Evolutionary conservation across 116 monocot genomes (phyloP).

Genomic region (Cymodocea nodosa): DNA sequence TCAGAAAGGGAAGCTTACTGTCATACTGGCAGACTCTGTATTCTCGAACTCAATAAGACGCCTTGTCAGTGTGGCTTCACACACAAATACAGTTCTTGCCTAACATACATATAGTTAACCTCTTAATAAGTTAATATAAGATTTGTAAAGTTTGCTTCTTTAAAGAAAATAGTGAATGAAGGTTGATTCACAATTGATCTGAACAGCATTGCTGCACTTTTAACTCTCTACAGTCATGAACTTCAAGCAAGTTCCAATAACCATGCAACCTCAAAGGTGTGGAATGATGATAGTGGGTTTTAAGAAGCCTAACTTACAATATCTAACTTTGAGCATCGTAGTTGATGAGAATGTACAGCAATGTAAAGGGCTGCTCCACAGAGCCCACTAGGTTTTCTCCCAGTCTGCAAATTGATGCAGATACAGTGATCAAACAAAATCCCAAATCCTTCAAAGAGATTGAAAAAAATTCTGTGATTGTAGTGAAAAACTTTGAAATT

Average conservation of each 20-base stretch:
- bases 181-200: no score
- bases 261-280: no score
- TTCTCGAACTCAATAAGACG: constrained; percentile 86
- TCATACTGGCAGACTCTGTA: constrained; percentile 68
- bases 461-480: background rate
- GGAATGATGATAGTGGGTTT: no score
- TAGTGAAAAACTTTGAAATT: background rate
- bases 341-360: constrained; percentile 77
- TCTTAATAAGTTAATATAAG: background rate
- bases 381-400: constrained; percentile 92
- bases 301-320: constrained; percentile 38
- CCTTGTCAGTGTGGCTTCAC: constrained; percentile 83
- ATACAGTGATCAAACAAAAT: constrained; percentile 1
- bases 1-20: constrained; percentile 25
- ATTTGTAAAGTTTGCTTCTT: no score
- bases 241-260: no score
- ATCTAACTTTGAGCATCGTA: constrained; percentile 70
- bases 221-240: no score
- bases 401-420: constrained; percentile 41
- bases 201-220: no score
- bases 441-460: background rate
- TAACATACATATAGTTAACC: constrained; percentile 8
- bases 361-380: constrained; percentile 97
- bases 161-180: no score
- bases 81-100: constrained; percentile 67